A percentile compares a stretch with the other conserved stretches of the same genome.
Conservation (phyloP, 139 green algal genomes). For the Auxenochlorella pyrenoidosa region DNA sequence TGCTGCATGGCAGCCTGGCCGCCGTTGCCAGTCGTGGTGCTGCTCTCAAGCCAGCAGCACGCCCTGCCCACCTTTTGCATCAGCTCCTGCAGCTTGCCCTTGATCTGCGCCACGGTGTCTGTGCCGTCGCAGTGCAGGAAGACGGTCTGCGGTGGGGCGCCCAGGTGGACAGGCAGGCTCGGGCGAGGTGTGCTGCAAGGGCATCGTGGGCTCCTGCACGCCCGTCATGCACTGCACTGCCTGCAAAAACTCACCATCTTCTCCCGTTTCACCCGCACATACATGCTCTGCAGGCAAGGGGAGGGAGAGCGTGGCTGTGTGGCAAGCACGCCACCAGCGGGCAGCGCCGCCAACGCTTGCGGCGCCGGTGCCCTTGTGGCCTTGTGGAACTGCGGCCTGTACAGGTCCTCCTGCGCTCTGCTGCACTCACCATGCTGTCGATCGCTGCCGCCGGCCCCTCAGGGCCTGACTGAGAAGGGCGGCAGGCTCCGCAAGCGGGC, state of each 20-base stretch:
- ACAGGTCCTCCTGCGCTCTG: not conserved
- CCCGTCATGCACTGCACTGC: too few species aligned
- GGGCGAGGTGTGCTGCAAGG: too few species aligned
- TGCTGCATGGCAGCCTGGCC: too few species aligned
- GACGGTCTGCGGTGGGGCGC: constrained; percentile 57
- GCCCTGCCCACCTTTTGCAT: constrained; percentile 65
- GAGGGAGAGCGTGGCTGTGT: not conserved
- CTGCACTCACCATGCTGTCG: not conserved
- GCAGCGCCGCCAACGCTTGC: not conserved
- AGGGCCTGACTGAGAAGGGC: not conserved
- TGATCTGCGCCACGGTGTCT: constrained; percentile 76
- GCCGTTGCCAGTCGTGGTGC: too few species aligned
- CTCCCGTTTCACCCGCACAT: constrained; percentile 57
- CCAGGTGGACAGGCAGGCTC: too few species aligned
- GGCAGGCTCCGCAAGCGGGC: not conserved
- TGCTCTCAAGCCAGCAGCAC: too few species aligned
- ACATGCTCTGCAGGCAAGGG: constrained; percentile 31
- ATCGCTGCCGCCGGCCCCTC: not conserved
- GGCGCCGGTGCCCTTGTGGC: not conserved
- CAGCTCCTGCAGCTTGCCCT: constrained; percentile 86
- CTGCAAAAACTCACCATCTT: constrained; percentile 54
- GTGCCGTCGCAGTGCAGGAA: constrained; percentile 89
- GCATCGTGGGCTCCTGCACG: too few species aligned
- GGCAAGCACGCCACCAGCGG: not conserved
- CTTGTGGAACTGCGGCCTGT: not conserved